Percentiles rank a stretch among this genome's conserved stretches.
phyloP scores from a whole-genome alignment of 2,329 filamentous ascomycete species.

The Sphaerostilbella broomeana region DNA sequence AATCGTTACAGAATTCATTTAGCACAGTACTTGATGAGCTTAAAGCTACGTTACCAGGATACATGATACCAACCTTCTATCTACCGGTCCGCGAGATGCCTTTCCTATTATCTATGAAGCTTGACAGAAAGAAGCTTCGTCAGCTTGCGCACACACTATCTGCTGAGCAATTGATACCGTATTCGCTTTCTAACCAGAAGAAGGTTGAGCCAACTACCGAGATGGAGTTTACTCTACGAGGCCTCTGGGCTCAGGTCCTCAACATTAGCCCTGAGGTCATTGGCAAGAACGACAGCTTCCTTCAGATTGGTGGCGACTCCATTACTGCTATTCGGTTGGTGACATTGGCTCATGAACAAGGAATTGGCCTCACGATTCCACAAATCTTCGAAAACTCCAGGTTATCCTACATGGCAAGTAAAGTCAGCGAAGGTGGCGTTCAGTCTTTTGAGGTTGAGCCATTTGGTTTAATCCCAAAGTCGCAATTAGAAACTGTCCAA shows the following conservation, averaged over 20 bases:
- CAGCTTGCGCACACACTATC: not conserved
- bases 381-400: constrained; percentile 5
- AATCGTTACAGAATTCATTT: not conserved
- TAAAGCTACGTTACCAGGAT: constrained; percentile 19
- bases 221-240: constrained; percentile 2
- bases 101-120: constrained; percentile 15
- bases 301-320: constrained; percentile 38
- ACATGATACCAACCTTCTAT: constrained; percentile 30
- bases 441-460: not conserved
- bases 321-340: constrained; percentile 18
- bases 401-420: not conserved
- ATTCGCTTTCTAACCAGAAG: not conserved
- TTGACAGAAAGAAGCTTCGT: constrained; percentile 11
- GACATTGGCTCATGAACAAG: not conserved
- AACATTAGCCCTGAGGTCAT: not conserved
- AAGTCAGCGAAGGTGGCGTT: not conserved
- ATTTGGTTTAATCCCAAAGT: not conserved
- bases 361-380: not conserved
- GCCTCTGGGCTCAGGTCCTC: constrained; percentile 8
- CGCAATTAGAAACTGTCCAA: not conserved
- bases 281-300: constrained; percentile 28
- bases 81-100: constrained; percentile 19
- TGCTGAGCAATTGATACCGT: not conserved
- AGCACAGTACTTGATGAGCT: constrained; percentile 1
- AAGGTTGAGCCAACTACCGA: constrained; percentile 9